Base-by-base conservation (phyloP, 768 basidiomycete species). In the Mrakia frigida region DNA sequence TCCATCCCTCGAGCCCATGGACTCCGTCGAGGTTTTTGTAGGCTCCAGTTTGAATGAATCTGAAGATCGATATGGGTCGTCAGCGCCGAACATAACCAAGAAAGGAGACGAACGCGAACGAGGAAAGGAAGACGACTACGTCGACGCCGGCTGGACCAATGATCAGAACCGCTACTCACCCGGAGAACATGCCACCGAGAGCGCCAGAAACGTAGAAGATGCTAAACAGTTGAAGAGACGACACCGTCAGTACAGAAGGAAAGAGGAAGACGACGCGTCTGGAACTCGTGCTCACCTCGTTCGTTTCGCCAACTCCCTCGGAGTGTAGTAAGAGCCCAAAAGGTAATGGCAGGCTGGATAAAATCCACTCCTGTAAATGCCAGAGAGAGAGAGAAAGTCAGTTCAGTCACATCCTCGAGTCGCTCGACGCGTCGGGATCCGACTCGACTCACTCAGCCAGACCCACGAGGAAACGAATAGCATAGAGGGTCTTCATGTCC, bases 181-280 rank as follows among this genome's bases (percentile, higher is more conserved):
- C 52, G 6, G 89, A 89, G 80, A 90, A 90, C 89, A 90, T 82
- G 9, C 89, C 89, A 4, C 89, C 90, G 16, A 85, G 83, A 31
- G 89, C 81, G 0, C 89, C 89, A 35, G 88, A 88, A 77, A 87
- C 87, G 33, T 89, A 89, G 82, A 92, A 92, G 76, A 91, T 88
- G 52, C 23, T 89, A 90, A 6, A 89, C 2, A 14, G 16, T 14
- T n/a, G n/a, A n/a, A 39, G 10, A 31, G 28, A 33, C 16, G 18
- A 14, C 10, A 4, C 28, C 61, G 61, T 31, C 23, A 16, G 61
- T n/a, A n/a, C n/a, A 21, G 6, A 35, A 33, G 16, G 10, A 1
- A 63, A 28, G 31, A 63, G 61, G 43, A 13, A 5, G 10, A 31
- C n/a, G n/a, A n/a, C n/a, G 61, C 61, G 28, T 63, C 6, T 14